Base-by-base conservation (phyloP, 1,284 basidiomycete species). In the Austroboletus olivaceoglutinosus region DNA sequence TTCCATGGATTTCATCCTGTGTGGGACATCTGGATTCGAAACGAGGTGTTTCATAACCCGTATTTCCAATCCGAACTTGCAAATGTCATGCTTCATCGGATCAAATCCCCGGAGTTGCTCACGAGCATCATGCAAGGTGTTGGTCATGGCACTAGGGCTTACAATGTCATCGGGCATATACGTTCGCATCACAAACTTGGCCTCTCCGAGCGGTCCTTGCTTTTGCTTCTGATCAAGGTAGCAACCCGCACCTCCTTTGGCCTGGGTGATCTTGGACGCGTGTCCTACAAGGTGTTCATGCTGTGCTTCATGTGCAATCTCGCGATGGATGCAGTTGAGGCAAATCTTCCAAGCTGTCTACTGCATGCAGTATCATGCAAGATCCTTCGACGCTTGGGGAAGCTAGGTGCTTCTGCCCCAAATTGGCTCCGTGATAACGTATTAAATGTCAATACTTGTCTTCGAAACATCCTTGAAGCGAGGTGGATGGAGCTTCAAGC, bases 191-290 rank as follows among this genome's bases (percentile, higher is more conserved):
- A 22, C 21, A 31, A 31, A 36, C 8, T 36, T 15, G 4, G n/a
- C 11, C 34, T 36, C n/a, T 36, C 11, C 11, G 11, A 15, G 11
- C 34, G 34, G 16, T 40, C 74, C 10, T 15, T 22, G 0, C 53
- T 76, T 2, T 79, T 75, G 74, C 69, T 77, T 5, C 57, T 76
- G 15, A 60, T 78, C 30, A 73, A 75, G 9, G 72, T 80, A 9
- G 21, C 45, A 0, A 21, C 47, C 33, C 56, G 67, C 71, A 43
- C 41, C 3, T 38, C 33, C 34, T 67, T 71, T 8, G 43, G 73
- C 9, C 70, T 70, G 33, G 62, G 64, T 1, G 56, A 67, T 12
- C 15, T 39, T 15, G 33, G 55, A 33, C 5, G 22, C 10, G 22
- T 25, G 4, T 22, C 21, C 38, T 39, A 39, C 38, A 39, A 39